Evolutionary conservation across 805 yeast species (phyloP), one percentile per base, ranked within the genome.

Genomic region (Teunomyces lycoperdinae): DNA sequence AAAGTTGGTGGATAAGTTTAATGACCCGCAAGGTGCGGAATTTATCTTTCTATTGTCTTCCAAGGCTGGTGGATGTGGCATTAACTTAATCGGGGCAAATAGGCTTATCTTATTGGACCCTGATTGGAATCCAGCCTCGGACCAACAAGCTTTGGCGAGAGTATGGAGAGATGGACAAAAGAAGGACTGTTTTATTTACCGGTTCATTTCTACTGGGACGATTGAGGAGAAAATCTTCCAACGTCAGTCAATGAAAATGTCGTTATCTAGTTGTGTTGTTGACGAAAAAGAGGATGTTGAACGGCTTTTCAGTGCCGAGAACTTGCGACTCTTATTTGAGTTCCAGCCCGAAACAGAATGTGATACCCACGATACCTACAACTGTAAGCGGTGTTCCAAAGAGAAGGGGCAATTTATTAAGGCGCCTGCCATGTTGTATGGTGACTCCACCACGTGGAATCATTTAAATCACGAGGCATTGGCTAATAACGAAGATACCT

Each of bases 131-230:
- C 99, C 99, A 0, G 98, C 99, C 0, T 85, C 96, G 1, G 99
- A 92, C 62, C 98, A 94, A 64, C 99, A 92, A 68, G 98, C 98
- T 0, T 74, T 94, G 52, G 98, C 98, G 0, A 80, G 99, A 66
- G 96, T 94, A 4, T 94, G 98, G 98, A 83, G 99, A 76, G 99
- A 94, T 69, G 99, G 99, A 0, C 99, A 92, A 62, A 92, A 88
- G 75, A 94, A 92, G 66, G 96, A 88, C 64, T 94, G 99, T 71
- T 92, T 86, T 60, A 94, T 92, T 35, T 94, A 94, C 66, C 76
- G 99, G 56, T 91, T 94, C 57, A 91, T 92, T 48, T 80, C 95
- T 5, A 90, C 98, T 0, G 99, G 99, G 9, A 83, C 96, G 1
- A 94, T 92, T 46, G 99, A 92, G 60, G 99, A 92, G 60, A 94